Evolutionary conservation across 1,284 basidiomycete genomes (phyloP).

Genomic region (Irpex sp.): DNA sequence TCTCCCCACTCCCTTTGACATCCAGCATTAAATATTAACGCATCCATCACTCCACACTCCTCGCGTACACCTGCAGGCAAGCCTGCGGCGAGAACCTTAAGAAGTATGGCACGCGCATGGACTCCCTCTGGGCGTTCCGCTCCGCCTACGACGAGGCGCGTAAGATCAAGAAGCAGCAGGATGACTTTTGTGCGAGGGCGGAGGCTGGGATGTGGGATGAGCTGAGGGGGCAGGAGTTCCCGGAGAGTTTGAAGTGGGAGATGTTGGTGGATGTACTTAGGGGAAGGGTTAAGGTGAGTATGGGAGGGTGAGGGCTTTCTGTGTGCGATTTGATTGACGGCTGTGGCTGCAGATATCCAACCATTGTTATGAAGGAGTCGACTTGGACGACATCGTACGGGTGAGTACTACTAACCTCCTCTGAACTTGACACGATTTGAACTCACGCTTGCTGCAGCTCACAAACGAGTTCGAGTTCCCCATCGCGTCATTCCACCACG

Average conservation of each 20-base stretch:
- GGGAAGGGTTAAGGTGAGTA: conserved; percentile 70
- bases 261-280: conserved; percentile 83
- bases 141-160: conserved; percentile 64
- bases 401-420: conserved; percentile 33
- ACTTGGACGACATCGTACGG: conserved; percentile 53
- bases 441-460: conserved; percentile 33
- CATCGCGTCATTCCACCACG: conserved; percentile 81
- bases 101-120: conserved; percentile 47
- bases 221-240: conserved; percentile 53
- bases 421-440: background rate
- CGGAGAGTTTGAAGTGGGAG: conserved; percentile 79
- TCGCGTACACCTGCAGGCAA: conserved; percentile 36
- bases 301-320: too few species aligned
- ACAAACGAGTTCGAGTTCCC: conserved; percentile 79
- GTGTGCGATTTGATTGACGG: too few species aligned
- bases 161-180: conserved; percentile 69
- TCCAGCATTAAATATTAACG: background rate
- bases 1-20: background rate
- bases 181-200: conserved; percentile 61
- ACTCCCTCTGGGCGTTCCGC: conserved; percentile 57
- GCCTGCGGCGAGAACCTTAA: conserved; percentile 52
- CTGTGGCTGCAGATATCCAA: conserved; percentile 57
- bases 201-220: conserved; percentile 53
- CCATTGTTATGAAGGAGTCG: conserved; percentile 51
- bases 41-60: conserved; percentile 1